Evolutionary conservation across 345 rosid species (phyloP).

Genomic region (Nasturtium officinale): DNA sequence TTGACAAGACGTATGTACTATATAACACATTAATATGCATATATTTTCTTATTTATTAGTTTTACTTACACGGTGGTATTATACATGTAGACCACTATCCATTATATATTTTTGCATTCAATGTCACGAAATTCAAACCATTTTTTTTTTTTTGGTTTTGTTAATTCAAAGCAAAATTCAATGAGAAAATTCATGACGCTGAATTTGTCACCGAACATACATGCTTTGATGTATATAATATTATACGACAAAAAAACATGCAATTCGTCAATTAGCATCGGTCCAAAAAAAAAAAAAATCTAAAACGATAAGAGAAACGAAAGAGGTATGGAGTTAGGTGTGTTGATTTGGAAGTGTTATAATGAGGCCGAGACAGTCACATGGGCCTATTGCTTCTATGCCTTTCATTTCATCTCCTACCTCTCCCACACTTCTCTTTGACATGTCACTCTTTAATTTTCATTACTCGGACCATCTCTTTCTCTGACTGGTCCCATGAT

Average conservation of each 20-base stretch:
- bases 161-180: conserved; percentile 14
- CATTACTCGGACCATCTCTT: conserved; percentile 35
- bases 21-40: not conserved
- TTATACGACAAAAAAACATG: conserved; percentile 35
- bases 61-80: not conserved
- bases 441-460: conserved; percentile 36
- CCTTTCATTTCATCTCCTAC: conserved; percentile 33
- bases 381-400: conserved; percentile 39
- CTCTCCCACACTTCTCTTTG: conserved; percentile 39
- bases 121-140: conserved; percentile 28
- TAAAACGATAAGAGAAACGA: conserved; percentile 32
- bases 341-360: conserved; percentile 38
- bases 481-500: conserved; percentile 38
- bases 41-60: not conserved
- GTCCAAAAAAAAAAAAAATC: conserved; percentile 14
- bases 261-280: conserved; percentile 30
- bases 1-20: conserved; percentile 28
- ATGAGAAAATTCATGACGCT: conserved; percentile 6
- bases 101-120: not conserved
- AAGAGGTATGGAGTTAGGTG: conserved; percentile 22
- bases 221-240: conserved; percentile 6
- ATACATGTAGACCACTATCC: not conserved
- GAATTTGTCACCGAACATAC: conserved; percentile 32
- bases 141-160: too few species aligned
- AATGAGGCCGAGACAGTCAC: conserved; percentile 45